Base-by-base conservation (phyloP, 257 asterid genomes). In the Nicotiana knightiana region DNA sequence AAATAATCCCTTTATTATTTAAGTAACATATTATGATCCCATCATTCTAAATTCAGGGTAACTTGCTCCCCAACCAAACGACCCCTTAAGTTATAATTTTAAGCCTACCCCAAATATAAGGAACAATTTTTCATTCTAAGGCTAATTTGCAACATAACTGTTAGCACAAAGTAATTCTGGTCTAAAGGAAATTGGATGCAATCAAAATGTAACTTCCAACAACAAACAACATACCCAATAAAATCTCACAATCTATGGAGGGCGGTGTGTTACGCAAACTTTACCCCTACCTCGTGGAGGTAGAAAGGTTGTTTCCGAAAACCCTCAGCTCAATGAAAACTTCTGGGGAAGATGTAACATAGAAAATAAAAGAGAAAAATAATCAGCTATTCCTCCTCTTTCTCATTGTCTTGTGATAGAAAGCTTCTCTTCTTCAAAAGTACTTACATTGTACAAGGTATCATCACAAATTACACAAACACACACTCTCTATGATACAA, bases 401-500 rank as follows among this genome's bases (percentile, higher is more conserved):
- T 9, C 58, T 21, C 58, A 70, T 39, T 70, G 46, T 46, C 62
- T 48, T n/a, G 35, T 73, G 39, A 73, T 57, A 12, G n/a, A 73
- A 73, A 73, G 24, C 62, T 73, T 48, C 35, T 24, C 79, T 73
- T 73, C 79, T 70, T 43, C 78, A 43, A 48, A 24, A 33, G 11
- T 73, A 48, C 61, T 73, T 46, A 73, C 39, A 73, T 73, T 73
- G 79, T 73, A 73, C 62, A 73, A 73, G 24, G 61, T 26, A 73
- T 63, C 85, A 88, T 85, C 86, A 82, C 82, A 82, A 86, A 85
- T 83, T 85, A 71, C 79, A 88, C 89, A 88, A 84, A 81, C 77
- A 77, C 84, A 81, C 85, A 82, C 90, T 87, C 89, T 86, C 88
- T 90, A 87, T 87, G 83, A 83, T 89, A 89, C 94, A 90, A 61